Conservation (phyloP, 208 protist species). For the Acanthamoeba royreba region DNA sequence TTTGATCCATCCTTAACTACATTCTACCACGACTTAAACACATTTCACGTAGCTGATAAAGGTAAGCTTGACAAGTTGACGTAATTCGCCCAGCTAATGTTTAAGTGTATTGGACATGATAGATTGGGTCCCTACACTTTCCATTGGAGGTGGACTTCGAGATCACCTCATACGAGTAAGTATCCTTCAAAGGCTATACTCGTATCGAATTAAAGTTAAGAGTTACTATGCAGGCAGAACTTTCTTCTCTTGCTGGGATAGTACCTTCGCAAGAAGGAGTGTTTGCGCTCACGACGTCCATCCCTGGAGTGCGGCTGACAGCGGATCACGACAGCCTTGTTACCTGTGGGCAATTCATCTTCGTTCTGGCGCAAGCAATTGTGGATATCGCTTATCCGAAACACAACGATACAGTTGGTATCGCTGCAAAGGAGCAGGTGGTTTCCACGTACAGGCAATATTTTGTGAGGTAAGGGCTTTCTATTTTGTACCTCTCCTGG, state of each 20-base stretch:
- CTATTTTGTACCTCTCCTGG: background rate
- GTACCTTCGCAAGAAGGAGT: background rate
- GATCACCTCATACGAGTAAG: background rate
- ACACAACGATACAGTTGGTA: background rate
- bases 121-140: background rate
- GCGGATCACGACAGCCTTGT: background rate
- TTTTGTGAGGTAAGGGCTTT: background rate
- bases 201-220: background rate
- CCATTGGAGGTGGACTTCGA: background rate
- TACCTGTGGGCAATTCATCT: background rate
- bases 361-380: background rate
- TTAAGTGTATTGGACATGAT: background rate
- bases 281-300: background rate
- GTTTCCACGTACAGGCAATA: background rate
- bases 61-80: background rate
- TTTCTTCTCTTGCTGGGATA: background rate
- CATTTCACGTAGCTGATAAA: background rate
- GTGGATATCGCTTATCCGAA: background rate
- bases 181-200: background rate
- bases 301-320: background rate
- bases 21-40: background rate
- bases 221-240: background rate
- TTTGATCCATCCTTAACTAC: background rate
- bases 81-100: background rate
- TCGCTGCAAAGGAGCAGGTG: background rate